These are phyloP conservation scores for Ascochyta fabae DNA, from an alignment of 2,329 filamentous ascomycete genomes.

Conservation along the genomic window DNA sequence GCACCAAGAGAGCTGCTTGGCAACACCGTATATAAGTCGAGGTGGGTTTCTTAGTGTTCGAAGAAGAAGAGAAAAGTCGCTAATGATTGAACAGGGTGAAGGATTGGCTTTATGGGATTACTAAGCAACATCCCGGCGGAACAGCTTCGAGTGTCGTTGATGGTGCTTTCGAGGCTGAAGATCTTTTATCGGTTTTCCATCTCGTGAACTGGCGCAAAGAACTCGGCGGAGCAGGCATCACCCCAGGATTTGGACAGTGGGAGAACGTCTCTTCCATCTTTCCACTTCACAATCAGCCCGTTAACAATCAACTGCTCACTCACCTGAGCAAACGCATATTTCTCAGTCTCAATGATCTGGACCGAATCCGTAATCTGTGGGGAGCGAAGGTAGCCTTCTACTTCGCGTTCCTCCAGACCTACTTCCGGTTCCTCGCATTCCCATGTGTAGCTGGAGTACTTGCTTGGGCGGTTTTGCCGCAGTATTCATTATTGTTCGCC, in stretches of 20 bases:
- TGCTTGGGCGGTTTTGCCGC: conserved; percentile 39
- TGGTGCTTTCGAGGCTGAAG: conserved; percentile 78
- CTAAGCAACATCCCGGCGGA: conserved; percentile 65
- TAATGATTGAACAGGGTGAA: conserved; percentile 64
- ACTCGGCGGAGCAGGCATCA: conserved; percentile 81
- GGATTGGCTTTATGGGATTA: conserved; percentile 84
- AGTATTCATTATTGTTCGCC: conserved; percentile 42
- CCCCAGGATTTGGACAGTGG: conserved; percentile 72
- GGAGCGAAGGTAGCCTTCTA: conserved; percentile 67
- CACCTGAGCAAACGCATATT: conserved; percentile 76
- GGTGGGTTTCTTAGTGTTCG: conserved; percentile 20
- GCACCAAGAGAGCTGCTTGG: conserved; percentile 39
- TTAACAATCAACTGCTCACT: conserved; percentile 78
- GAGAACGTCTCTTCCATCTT: conserved; percentile 76
- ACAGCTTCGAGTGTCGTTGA: conserved; percentile 52
- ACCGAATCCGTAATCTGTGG: conserved; percentile 76
- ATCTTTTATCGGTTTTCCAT: conserved; percentile 77
- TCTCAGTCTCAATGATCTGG: conserved; percentile 70
- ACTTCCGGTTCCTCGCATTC: conserved; percentile 40
- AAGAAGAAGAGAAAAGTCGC: not conserved
- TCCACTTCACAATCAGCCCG: conserved; percentile 76
- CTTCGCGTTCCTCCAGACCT: conserved; percentile 46
- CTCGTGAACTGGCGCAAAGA: conserved; percentile 75
- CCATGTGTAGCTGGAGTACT: conserved; percentile 40
- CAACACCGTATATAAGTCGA: conserved; percentile 40